Base-by-base conservation (phyloP, 768 basidiomycete genomes). In the Macrolepiota albuminosa region DNA sequence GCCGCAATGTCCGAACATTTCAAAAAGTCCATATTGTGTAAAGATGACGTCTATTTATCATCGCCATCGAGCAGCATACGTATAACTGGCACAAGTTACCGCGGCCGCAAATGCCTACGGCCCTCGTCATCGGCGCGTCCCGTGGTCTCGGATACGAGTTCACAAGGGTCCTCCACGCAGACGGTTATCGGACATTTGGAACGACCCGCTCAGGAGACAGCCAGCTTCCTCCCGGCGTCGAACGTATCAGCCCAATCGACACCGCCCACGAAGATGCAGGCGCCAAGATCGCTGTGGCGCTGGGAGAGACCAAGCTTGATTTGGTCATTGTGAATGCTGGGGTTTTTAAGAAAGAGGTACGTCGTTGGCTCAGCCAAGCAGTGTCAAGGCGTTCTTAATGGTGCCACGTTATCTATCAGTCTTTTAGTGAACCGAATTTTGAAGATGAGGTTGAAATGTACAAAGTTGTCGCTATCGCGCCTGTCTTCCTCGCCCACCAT, bases 401-500 rank as follows among this genome's bases (percentile, higher is more conserved):
- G n/a, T n/a, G n/a, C n/a, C n/a, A n/a, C n/a, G n/a, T n/a, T n/a
- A 29, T 29, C 29, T 29, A 29, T 39, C 6, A 74, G 76, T 70
- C 75, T n/a, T 68, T 80, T 21, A 75, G 74, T 9, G 64, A 71
- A 50, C 70, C 72, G 0, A 67, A 66, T 24, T 80, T 71, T 64
- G 69, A 70, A 47, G 76, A 75, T 52, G 71, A 80, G 62, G 60
- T 79, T 13, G 68, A 71, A 40, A 81, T 81, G 79, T 80, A 78
- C 69, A 78, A 71, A 26, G 75, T 74, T 47, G 74, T 77, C 43
- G 70, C 78, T 0, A 76, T 80, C 51, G 79, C 75, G 0, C 78
- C 79, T 13, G 69, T 78, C 14, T 76, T 76, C 55, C 58, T 77
- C 34, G 70, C 69, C 2, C 67, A 70, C 55, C 66, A 70, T 48